Base-by-base conservation (phyloP, 2,329 filamentous ascomycete genomes). In the Coccinonectria pachysandricola region DNA sequence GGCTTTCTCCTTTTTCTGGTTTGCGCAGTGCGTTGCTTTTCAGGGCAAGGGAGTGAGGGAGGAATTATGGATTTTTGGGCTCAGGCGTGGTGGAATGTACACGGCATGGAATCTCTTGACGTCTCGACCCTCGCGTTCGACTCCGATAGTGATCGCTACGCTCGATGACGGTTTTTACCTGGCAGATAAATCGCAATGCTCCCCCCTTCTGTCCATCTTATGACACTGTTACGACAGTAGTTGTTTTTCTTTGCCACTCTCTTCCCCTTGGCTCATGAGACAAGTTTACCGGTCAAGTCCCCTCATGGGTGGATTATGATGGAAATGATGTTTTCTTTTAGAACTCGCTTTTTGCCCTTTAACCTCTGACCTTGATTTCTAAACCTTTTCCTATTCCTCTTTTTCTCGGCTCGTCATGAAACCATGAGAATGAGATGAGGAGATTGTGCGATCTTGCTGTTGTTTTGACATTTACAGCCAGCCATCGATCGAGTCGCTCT, bases 1-100 rank as follows among this genome's bases (percentile, higher is more conserved):
- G 42, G 42, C 42, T 45, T 41, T 34, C 39, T 43, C 33, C 36
- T 42, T 43, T 50, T n/a, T n/a, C n/a, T n/a, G n/a, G n/a, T n/a
- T n/a, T 50, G 42, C 48, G 48, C 49, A 41, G 46, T 49, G 46
- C 49, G 47, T 51, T 51, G 48, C 39, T 48, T 46, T 42, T 50
- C 38, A 47, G 40, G 45, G 37, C 41, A 41, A 45, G 40, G 49
- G 47, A 47, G 48, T 35, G 41, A 48, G 55, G 46, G 42, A 48
- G 44, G 52, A 45, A 44, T 42, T 46, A 40, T 50, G 49, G 50
- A 53, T 49, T 56, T 52, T 43, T 41, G 49, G 41, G 46, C 49
- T 49, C 48, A 47, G 45, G 46, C 30, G 43, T 39, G 53, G 10
- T 7, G 54, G 40, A 45, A 54, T 52, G 53, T 56, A 49, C 49